phyloP scores from a whole-genome alignment of 108 stramenopile genomes.

The Skeletonema potamos region DNA sequence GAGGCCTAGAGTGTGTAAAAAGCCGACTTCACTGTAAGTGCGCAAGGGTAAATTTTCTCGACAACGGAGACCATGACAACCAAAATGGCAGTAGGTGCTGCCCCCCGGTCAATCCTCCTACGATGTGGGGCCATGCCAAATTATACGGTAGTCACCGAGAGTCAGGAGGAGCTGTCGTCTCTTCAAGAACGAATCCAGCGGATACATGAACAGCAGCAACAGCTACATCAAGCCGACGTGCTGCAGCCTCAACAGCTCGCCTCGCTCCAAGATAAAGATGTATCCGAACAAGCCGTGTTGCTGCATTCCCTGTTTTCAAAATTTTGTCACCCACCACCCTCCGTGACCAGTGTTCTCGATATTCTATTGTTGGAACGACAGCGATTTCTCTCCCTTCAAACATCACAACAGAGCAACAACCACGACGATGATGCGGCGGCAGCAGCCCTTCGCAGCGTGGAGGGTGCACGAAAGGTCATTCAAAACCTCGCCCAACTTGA shows the following conservation, averaged over 20 bases:
- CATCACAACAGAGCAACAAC: neutral
- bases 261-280: neutral
- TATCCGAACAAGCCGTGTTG: conserved; percentile 13
- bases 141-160: conserved; percentile 3
- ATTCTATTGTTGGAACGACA: conserved; percentile 41
- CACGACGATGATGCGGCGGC: neutral
- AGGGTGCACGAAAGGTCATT: neutral
- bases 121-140: conserved; percentile 30
- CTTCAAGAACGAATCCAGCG: conserved; percentile 1
- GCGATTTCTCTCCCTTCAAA: conserved; percentile 18
- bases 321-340: conserved; percentile 54
- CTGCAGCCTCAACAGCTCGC: too few relatives aligned
- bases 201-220: neutral
- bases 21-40: too few relatives aligned
- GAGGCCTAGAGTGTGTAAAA: too few relatives aligned
- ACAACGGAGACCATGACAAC: neutral
- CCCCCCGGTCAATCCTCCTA: conserved; percentile 16
- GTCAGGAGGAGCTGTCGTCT: neutral
- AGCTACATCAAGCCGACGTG: too few relatives aligned
- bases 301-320: conserved; percentile 57
- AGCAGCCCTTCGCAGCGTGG: neutral
- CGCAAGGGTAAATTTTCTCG: too few relatives aligned
- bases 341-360: conserved; percentile 33
- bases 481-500: neutral
- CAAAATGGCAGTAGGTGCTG: neutral